Evolutionary conservation across 225 moss, liverwort and hornwort species (phyloP), one percentile per base, ranked within the genome.

Genomic region (Marchantia polymorpha): DNA sequence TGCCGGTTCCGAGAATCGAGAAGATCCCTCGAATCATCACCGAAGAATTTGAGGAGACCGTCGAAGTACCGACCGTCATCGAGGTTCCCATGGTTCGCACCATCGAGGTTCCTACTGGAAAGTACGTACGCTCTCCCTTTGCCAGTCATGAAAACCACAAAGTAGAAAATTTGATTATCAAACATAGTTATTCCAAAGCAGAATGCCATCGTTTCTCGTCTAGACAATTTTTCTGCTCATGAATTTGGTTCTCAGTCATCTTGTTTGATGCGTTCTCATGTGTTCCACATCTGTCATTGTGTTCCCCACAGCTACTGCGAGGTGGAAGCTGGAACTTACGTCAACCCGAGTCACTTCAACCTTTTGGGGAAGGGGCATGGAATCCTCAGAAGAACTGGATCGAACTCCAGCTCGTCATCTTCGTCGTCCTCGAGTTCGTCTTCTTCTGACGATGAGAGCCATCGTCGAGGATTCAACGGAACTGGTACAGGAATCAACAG

Each of bases 31-130:
- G 91, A 51, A 80, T 92, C 3, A 87, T 92, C 19, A 90, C 83
- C 4, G 92, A 92, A 68, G 87, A 92, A 3, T 19, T 90, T 8
- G 88, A 88, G 51, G 91, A 92, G 64, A 64, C 51, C 0, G 27
- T 92, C 9, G 53, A 64, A 11, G 90, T 92, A 12, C 92, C 92
- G 0, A 86, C 90, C 25, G 84, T 92, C 17, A 74, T 86, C 0
- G 91, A 92, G 73, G 88, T 92, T 0, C 83, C 92, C 0, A 85
- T 84, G 20, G 87, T 80, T 30, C 92, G 92, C 25, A 79, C 83
- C 70, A 84, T 91, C 64, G 91, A 92, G 52, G 85, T 92, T 0
- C 92, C 89, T 0, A 92, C 92, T 11, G 92, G 92, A 76, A 89
- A 89, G 92, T 92, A 86, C 29, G 90, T 74, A 20, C 58, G 22